Evolutionary conservation across 2,329 filamentous ascomycete species (phyloP).

Genomic region (Cladosporium sp.): DNA sequence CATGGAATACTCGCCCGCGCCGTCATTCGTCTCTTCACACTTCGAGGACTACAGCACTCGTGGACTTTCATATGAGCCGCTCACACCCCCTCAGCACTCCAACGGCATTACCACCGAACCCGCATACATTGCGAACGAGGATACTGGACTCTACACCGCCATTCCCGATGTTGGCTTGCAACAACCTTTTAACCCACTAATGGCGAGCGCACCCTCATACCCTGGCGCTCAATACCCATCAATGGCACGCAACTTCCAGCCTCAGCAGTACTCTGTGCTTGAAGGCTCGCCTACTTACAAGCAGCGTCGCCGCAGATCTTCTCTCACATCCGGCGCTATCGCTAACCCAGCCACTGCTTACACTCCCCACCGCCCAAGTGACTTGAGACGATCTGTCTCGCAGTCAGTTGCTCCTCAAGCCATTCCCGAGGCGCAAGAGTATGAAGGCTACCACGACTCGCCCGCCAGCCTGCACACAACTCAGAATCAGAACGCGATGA

Average conservation of each 20-base stretch:
- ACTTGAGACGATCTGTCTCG: constrained; percentile 86
- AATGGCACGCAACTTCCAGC: constrained; percentile 58
- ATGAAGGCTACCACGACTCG: constrained; percentile 72
- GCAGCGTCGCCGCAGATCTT: constrained; percentile 89
- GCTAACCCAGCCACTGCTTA: constrained; percentile 40
- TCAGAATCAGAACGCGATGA: constrained; percentile 52
- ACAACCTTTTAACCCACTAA: constrained; percentile 77
- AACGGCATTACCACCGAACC: constrained; percentile 82
- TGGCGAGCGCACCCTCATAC: constrained; percentile 84
- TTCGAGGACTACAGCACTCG: constrained; percentile 98
- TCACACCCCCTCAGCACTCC: constrained; percentile 91
- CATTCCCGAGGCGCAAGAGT: constrained; percentile 49
- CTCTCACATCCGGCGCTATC: constrained; percentile 68
- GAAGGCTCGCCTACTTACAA: constrained; percentile 99
- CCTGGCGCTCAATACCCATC: constrained; percentile 74
- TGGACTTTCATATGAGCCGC: constrained; percentile 91
- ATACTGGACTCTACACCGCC: constrained; percentile 90
- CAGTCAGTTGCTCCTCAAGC: constrained; percentile 76
- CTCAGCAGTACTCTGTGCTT: constrained; percentile 82
- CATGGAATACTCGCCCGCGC: constrained; percentile 95
- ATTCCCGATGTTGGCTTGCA: constrained; percentile 83
- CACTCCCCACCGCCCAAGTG: constrained; percentile 74
- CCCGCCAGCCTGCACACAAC: constrained; percentile 73
- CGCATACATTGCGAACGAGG: constrained; percentile 96
- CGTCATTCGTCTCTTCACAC: constrained; percentile 97